Percentiles rank a stretch among this genome's conserved stretches.
Evolutionary conservation across 208 protist species (phyloP).

Genomic region (Leptomonas pyrrhocoris): DNA sequence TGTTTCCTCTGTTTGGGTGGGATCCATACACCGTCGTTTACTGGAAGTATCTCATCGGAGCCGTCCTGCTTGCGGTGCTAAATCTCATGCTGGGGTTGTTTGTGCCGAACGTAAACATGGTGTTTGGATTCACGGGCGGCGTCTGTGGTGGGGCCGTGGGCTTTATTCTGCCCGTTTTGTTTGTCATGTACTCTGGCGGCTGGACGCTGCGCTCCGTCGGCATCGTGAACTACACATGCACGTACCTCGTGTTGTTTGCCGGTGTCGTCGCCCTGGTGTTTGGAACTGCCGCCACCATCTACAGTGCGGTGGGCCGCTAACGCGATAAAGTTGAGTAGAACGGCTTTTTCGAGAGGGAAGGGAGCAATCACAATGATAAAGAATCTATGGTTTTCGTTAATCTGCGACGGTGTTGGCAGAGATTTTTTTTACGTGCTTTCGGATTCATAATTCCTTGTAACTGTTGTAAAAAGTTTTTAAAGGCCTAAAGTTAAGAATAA

Average conservation of each 20-base stretch:
- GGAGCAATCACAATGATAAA: neutral
- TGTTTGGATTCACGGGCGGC: slow-evolving; percentile 67
- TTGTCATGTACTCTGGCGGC: slow-evolving; percentile 55
- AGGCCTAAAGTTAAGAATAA: too few relatives aligned
- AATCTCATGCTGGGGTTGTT: slow-evolving; percentile 60
- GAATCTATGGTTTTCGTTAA: neutral
- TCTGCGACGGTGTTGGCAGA: too few relatives aligned
- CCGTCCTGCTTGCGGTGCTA: slow-evolving; percentile 22
- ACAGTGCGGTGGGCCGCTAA: slow-evolving; percentile 23
- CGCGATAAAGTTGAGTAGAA: neutral
- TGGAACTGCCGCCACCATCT: slow-evolving; percentile 60
- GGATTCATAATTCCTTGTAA: too few relatives aligned
- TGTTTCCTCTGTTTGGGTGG: slow-evolving; percentile 43
- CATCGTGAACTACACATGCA: slow-evolving; percentile 43
- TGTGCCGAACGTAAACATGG: slow-evolving; percentile 71
- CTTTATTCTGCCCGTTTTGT: slow-evolving; percentile 75
- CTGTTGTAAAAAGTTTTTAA: too few relatives aligned
- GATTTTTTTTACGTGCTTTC: too few relatives aligned
- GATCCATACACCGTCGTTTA: slow-evolving; percentile 33
- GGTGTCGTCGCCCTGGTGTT: slow-evolving; percentile 67
- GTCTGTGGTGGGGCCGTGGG: slow-evolving; percentile 57
- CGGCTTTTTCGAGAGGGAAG: neutral
- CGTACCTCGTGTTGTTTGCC: slow-evolving; percentile 49
- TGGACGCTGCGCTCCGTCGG: slow-evolving; percentile 46
- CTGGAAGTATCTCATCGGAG: slow-evolving; percentile 43